phyloP scores from a whole-genome alignment of 1,284 basidiomycete genomes.

The Golubevia sp. region DNA sequence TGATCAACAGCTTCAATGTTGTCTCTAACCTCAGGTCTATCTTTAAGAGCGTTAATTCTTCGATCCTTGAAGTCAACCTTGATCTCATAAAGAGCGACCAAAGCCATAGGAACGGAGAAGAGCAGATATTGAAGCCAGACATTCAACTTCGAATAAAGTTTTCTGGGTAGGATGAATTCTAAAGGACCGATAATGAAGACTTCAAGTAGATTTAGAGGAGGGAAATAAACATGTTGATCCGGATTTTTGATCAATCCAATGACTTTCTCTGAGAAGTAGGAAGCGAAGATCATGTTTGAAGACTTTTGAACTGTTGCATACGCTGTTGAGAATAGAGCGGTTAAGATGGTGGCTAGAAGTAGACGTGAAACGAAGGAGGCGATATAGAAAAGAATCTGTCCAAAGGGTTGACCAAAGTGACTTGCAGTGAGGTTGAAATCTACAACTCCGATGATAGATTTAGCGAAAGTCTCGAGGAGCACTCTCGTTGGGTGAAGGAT shows the following conservation, averaged over 20 bases:
- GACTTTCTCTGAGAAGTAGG: slow-evolving; percentile 45
- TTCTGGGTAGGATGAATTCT: slow-evolving; percentile 32
- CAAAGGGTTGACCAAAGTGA: slow-evolving; percentile 41
- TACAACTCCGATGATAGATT: slow-evolving; percentile 33
- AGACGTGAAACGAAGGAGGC: not conserved
- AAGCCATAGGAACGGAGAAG: slow-evolving; percentile 29
- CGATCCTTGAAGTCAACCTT: not conserved
- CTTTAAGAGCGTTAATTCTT: not conserved
- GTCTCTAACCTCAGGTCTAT: not conserved
- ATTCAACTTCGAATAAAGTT: slow-evolving; percentile 30
- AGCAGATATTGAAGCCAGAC: slow-evolving; percentile 28
- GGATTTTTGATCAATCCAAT: slow-evolving; percentile 34
- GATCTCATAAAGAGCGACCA: slow-evolving; percentile 39
- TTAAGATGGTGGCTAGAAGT: slow-evolving; percentile 18
- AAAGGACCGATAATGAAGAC: slow-evolving; percentile 41
- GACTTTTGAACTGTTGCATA: slow-evolving; percentile 40
- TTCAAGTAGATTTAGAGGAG: slow-evolving; percentile 50
- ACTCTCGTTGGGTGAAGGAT: slow-evolving; percentile 8
- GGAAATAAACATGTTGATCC: slow-evolving; percentile 44
- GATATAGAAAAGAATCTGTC: slow-evolving; percentile 32
- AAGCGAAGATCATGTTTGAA: slow-evolving; percentile 28
- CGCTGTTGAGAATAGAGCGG: slow-evolving; percentile 43
- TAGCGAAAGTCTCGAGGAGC: slow-evolving; percentile 28
- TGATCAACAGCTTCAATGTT: not conserved
- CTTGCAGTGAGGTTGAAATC: slow-evolving; percentile 32